These are phyloP conservation scores for Trichoderma reesei DNA, from an alignment of 495 filamentous ascomycete genomes.

Conservation along the genomic window DNA sequence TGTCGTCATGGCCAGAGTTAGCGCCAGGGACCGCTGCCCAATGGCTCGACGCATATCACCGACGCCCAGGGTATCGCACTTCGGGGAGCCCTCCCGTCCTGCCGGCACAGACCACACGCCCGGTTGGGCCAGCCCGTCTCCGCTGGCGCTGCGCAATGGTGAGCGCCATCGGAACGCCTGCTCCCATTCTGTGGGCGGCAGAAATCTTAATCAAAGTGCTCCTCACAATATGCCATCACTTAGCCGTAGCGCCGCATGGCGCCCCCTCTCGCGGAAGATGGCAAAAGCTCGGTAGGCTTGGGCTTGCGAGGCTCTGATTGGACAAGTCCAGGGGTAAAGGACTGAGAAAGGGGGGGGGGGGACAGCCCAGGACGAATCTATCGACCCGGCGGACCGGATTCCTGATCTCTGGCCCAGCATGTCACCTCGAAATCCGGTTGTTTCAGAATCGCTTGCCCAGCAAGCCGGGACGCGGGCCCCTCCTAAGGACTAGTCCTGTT, in stretches of 20 bases:
- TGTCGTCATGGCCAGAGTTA: conserved; percentile 5
- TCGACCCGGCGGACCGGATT: conserved; percentile 3
- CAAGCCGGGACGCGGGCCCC: not conserved
- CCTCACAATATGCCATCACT: not conserved
- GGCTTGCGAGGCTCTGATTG: not conserved
- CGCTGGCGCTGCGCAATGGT: not conserved
- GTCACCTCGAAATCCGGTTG: not conserved
- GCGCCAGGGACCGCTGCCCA: conserved; percentile 1
- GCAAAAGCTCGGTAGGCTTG: not conserved
- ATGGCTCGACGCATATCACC: conserved; percentile 1
- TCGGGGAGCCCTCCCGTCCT: not conserved
- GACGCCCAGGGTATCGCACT: not conserved
- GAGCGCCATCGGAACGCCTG: not conserved
- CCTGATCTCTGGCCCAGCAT: not conserved
- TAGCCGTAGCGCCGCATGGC: conserved; percentile 5
- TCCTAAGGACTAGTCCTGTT: not conserved
- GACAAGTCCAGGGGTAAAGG: not conserved
- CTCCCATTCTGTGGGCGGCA: not conserved
- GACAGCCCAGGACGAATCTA: not conserved
- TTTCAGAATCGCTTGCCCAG: conserved; percentile 8
- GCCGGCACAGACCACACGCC: not conserved
- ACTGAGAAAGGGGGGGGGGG: not conserved
- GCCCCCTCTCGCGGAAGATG: not conserved
- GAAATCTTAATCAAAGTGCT: not conserved
- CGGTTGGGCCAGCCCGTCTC: conserved; percentile 3